Base-by-base conservation (phyloP, 83 land plant genomes). In the Larix sibirica region DNA sequence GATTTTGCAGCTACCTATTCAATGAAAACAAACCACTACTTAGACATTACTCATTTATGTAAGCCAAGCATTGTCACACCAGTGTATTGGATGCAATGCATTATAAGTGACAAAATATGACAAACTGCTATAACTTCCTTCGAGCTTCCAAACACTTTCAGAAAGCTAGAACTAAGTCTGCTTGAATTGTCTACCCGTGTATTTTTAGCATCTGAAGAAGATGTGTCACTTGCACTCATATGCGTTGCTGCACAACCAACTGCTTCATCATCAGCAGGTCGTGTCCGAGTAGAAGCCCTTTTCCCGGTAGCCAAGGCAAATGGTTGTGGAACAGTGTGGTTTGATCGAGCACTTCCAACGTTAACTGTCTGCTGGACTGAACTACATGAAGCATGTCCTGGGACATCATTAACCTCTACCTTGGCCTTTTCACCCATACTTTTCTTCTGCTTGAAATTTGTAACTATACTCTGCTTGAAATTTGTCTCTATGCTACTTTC, bases 261-360 rank as follows among this genome's bases (percentile, higher is more conserved):
- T 63, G 80, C 18, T 4, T 77, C 81, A 62, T 62, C 18, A 69
- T 40, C 36, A 63, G 50, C 44, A 66, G 83, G 65, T 10, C 79
- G 83, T 69, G 83, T 58, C 69, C 83, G 85, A 85, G 10, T 68
- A 20, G 83, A 81, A 79, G 90, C 86, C 40, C 88, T 85, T 82
- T 88, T 91, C 56, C 87, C 93, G 83, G 93, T 91, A 40, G 88
- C 83, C 26, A 88, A 79, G 65, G 87, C 54, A 86, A 91, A 86
- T 24, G 88, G 89, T 74, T 79, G 88, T 0, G 90, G 86, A 36
- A 84, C 65, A 21, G 88, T 92, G 67, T 54, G 81, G 36, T 73
- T 87, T 44, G 85, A 77, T 18, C 69, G 81, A 26, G 36, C 66
- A 71, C 44, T 82, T 85, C 80, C 82, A 81, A 31, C 59, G 70